A percentile compares a stretch with the other conserved stretches of the same genome.
These are phyloP conservation scores for Geotrichum ghanense DNA, from an alignment of 805 yeast species.

Conservation along the genomic window DNA sequence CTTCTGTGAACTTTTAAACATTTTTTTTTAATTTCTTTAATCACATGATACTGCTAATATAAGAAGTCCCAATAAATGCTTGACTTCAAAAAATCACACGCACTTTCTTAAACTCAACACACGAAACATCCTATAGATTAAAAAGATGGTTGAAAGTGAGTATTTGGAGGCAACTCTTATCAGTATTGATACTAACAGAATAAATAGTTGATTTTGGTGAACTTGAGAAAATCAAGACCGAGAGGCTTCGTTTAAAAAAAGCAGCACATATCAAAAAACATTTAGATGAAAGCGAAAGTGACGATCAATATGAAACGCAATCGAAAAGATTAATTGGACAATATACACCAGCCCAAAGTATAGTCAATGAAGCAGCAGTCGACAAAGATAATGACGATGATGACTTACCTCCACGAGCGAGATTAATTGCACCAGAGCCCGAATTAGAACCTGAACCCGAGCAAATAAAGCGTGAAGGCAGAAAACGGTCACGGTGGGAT, in stretches of 20 bases:
- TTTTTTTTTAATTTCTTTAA: no score
- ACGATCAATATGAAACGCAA: not conserved
- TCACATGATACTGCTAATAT: no score
- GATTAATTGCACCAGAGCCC: conserved; percentile 29
- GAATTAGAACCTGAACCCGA: conserved; percentile 22
- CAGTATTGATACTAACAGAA: no score
- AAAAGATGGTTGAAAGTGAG: no score
- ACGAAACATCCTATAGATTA: no score
- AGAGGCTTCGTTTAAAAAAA: not conserved
- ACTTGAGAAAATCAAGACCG: not conserved
- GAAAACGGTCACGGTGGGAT: conserved; percentile 26
- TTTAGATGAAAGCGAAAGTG: not conserved
- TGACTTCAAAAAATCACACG: no score
- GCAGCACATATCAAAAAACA: not conserved
- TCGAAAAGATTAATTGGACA: not conserved
- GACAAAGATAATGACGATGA: conserved; percentile 6
- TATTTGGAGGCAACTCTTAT: no score
- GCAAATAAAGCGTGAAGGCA: conserved; percentile 24
- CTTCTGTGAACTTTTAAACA: no score
- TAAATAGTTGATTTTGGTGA: conserved; percentile 1
- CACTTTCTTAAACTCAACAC: no score
- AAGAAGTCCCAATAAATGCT: no score
- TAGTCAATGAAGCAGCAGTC: not conserved
- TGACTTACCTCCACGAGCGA: conserved; percentile 4
- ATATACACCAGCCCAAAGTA: not conserved